Conservation (phyloP, 768 basidiomycete species). For the Tylopilus sp. region DNA sequence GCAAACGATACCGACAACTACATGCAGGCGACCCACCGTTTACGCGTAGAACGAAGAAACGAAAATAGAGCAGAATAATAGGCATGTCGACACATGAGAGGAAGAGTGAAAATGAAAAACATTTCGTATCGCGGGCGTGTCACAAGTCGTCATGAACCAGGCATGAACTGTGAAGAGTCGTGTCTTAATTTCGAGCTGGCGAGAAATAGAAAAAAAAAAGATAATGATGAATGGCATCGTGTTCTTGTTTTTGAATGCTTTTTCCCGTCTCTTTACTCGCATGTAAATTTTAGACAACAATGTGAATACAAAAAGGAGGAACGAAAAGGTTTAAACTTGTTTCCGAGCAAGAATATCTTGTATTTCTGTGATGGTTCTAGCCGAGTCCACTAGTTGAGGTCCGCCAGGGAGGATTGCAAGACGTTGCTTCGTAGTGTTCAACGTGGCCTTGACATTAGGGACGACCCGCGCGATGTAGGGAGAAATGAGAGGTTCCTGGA, state of each 20-base stretch:
- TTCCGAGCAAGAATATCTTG: slow-evolving; percentile 65
- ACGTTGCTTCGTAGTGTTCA: slow-evolving; percentile 78
- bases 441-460: slow-evolving; percentile 70
- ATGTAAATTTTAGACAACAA: slow-evolving; percentile 2
- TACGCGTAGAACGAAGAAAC: not conserved
- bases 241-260: not conserved
- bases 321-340: slow-evolving; percentile 15
- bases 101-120: not conserved
- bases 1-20: slow-evolving; percentile 22
- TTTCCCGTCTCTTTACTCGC: not conserved
- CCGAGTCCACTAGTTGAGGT: slow-evolving; percentile 62
- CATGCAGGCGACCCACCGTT: slow-evolving; percentile 12
- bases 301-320: not conserved
- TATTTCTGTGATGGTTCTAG: slow-evolving; percentile 68
- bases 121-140: slow-evolving; percentile 13
- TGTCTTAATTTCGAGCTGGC: not conserved
- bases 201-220: slow-evolving; percentile 3
- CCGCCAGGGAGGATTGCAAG: slow-evolving; percentile 74
- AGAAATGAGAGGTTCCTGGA: slow-evolving; percentile 73
- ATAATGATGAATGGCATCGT: slow-evolving; percentile 1
- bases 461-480: slow-evolving; percentile 81
- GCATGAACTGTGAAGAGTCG: slow-evolving; percentile 18
- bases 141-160: slow-evolving; percentile 22
- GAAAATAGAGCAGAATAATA: slow-evolving; percentile 6
- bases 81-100: slow-evolving; percentile 4